Evolutionary conservation across 1,139 yeast species (phyloP).

Genomic region (Saccharomyces hybrid): DNA sequence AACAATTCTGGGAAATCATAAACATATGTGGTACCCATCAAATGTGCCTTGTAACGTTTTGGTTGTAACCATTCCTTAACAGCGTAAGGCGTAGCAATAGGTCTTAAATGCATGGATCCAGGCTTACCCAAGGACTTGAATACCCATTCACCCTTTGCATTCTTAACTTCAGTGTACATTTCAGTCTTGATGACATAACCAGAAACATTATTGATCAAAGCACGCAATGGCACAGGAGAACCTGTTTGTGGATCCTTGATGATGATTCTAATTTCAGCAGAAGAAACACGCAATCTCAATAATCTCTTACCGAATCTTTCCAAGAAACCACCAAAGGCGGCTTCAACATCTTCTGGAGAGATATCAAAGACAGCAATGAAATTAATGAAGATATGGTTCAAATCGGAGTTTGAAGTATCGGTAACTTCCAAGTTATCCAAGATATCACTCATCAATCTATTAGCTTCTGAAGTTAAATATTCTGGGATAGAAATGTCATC

Average conservation of each 20-base stretch:
- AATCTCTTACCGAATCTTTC: slow-evolving; percentile 95
- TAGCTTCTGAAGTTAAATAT: slow-evolving; percentile 91
- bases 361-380: slow-evolving; percentile 92
- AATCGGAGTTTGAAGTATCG: slow-evolving; percentile 89
- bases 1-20: slow-evolving; percentile 98
- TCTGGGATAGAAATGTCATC: slow-evolving; percentile 90
- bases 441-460: slow-evolving; percentile 90
- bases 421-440: slow-evolving; percentile 90
- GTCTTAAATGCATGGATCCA: slow-evolving; percentile 94
- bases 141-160: slow-evolving; percentile 89
- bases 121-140: slow-evolving; percentile 91
- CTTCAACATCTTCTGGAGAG: slow-evolving; percentile 91
- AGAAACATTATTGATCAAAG: slow-evolving; percentile 89
- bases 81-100: slow-evolving; percentile 92
- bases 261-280: slow-evolving; percentile 94
- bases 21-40: slow-evolving; percentile 95
- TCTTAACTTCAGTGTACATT: slow-evolving; percentile 87
- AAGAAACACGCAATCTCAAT: slow-evolving; percentile 93
- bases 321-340: slow-evolving; percentile 94
- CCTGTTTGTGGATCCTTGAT: slow-evolving; percentile 86
- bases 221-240: slow-evolving; percentile 88
- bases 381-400: slow-evolving; percentile 93
- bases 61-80: slow-evolving; percentile 98
- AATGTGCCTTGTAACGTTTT: slow-evolving; percentile 95
- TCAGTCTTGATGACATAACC: slow-evolving; percentile 97